Conservation (phyloP, 2,329 filamentous ascomycete species). For the Aspergillus aculeatinus region DNA sequence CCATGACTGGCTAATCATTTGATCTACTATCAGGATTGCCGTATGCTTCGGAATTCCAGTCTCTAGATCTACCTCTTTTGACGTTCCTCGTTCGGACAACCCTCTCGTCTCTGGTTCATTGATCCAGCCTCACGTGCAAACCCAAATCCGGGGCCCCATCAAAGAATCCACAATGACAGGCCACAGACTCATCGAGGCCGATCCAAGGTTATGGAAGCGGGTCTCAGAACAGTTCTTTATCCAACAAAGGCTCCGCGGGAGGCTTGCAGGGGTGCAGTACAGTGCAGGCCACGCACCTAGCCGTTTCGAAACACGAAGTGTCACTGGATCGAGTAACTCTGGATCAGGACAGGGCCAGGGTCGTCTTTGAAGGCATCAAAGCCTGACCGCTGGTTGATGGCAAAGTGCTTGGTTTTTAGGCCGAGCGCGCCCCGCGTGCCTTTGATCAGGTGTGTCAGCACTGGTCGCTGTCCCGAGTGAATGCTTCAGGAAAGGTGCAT, state of each 20-base stretch:
- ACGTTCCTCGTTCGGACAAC: neutral
- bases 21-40: neutral
- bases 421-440: neutral
- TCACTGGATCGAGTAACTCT: conserved; percentile 12
- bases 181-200: neutral
- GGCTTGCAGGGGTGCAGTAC: neutral
- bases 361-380: neutral
- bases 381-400: neutral
- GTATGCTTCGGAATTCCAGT: neutral
- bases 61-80: neutral
- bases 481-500: neutral
- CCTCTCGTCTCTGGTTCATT: neutral
- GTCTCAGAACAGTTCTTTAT: neutral
- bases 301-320: conserved; percentile 5
- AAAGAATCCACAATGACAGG: neutral
- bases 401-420: neutral
- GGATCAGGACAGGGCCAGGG: conserved; percentile 1
- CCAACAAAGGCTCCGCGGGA: neutral
- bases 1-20: neutral
- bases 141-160: neutral
- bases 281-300: conserved; percentile 5
- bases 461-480: neutral
- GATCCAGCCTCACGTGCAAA: neutral
- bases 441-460: neutral
- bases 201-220: neutral